Evolutionary conservation across 2,329 filamentous ascomycete genomes (phyloP).

Genomic region (Colletotrichum truncatum): DNA sequence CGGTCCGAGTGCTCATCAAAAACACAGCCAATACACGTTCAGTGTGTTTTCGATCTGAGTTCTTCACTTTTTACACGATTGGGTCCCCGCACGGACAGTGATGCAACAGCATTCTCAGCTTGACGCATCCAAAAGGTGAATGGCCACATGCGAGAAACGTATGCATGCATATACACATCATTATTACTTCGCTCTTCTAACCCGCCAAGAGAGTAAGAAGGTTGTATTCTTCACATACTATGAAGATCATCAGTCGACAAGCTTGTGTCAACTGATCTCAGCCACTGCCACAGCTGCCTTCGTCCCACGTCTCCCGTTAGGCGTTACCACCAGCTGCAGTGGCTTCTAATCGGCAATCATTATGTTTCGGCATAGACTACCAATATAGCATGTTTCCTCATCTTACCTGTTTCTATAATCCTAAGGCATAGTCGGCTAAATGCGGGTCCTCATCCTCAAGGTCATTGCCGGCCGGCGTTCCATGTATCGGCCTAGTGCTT

Average conservation of each 20-base stretch:
- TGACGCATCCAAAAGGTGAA: not conserved
- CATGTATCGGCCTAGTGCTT: constrained; percentile 15
- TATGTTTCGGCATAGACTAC: constrained; percentile 15
- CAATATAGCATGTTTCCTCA: not conserved
- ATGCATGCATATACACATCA: not conserved
- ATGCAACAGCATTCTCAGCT: not conserved
- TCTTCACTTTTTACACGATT: not conserved
- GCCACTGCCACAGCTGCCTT: not conserved
- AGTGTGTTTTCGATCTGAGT: not conserved
- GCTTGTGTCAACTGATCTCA: not conserved
- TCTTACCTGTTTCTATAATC: not conserved
- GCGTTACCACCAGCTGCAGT: not conserved
- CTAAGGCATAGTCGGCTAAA: not conserved
- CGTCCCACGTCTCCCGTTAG: not conserved
- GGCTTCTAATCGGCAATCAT: not conserved
- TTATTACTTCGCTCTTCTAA: not conserved
- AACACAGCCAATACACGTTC: not conserved
- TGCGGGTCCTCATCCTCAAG: not conserved
- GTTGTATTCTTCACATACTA: not conserved
- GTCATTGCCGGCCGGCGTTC: not conserved
- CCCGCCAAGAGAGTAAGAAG: not conserved
- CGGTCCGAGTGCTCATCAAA: constrained; percentile 11
- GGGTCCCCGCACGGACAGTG: not conserved
- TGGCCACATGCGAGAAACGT: not conserved
- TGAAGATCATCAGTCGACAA: not conserved